Evolutionary conservation across 768 basidiomycete species (phyloP), one percentile per base, ranked within the genome.

Genomic region (Xerocomellus amylosporus): DNA sequence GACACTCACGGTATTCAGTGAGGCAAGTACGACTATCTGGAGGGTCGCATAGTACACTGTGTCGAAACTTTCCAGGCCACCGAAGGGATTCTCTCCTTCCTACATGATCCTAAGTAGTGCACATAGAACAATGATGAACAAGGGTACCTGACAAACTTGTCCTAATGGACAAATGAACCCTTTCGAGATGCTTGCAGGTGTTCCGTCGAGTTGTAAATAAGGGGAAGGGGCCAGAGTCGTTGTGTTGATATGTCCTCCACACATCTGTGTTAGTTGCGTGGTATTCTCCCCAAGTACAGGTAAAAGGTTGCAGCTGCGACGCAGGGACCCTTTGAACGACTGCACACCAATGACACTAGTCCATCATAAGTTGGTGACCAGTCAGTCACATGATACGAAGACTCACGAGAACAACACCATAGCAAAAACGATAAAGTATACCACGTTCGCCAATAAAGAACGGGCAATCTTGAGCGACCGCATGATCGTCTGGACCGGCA

Each of bases 161-260:
- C 92, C 92, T 4, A 88, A 62, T 0, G 94, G 93, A 70, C 96
- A 98, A 22, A 94, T 86, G 64, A 84, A 98, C 0, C 96, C 96
- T 66, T 98, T 98, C 1, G 76, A 45, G 0, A 68, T 61, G 0
- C 54, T n/a, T 67, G 69, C 63, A 65, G 60, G 61, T 59, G 75
- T 34, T 54, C 82, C 74, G 55, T 79, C 60, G 1, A 54, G 28
- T 9, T 68, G 53, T 31, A 83, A 51, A 60, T 77, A 86, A 7
- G 78, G 74, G 17, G 74, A 66, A 2, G 67, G 63, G 2, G 75
- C 60, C 19, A 90, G 64, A 0, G 83, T 83, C 1, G 55, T 64
- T 1, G 85, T 73, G 61, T 95, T 82, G 37, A 95, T 78, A 60
- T 85, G 81, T 0, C 93, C 93, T 20, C 96, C 96, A 64, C 96